Evolutionary conservation across 2,329 filamentous ascomycete species (phyloP).

Genomic region (Thielaviopsis ethacetica): DNA sequence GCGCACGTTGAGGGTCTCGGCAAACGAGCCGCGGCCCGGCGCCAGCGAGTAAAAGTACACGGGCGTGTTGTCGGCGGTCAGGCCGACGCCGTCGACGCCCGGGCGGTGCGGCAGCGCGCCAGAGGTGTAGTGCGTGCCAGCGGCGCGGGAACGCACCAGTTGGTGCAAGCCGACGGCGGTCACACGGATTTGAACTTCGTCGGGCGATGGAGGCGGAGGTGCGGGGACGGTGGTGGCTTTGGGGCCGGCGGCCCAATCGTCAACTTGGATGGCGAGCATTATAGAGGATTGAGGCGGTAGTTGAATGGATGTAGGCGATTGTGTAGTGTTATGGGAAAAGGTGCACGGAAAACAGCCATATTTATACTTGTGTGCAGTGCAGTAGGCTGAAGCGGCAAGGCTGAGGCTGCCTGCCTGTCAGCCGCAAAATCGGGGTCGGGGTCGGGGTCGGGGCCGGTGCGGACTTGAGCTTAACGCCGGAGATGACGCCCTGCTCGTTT

Average conservation of each 20-base stretch:
- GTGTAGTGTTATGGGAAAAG: too few species aligned
- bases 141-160: conserved; percentile 35
- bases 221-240: not conserved
- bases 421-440: too few species aligned
- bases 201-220: not conserved
- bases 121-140: conserved; percentile 37
- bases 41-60: conserved; percentile 30
- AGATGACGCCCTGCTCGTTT: too few species aligned
- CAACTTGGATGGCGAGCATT: not conserved
- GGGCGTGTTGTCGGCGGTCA: conserved; percentile 25
- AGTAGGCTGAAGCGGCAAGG: too few species aligned
- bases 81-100: conserved; percentile 36
- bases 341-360: too few species aligned
- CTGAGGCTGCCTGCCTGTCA: too few species aligned
- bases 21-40: conserved; percentile 22
- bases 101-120: conserved; percentile 32
- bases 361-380: too few species aligned
- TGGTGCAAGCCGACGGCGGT: conserved; percentile 35
- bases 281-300: not conserved
- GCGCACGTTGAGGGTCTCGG: conserved; percentile 32
- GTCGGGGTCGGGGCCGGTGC: too few species aligned
- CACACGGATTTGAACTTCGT: conserved; percentile 28
- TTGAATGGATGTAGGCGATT: not conserved
- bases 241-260: not conserved
- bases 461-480: too few species aligned